These are phyloP conservation scores for Schizosaccharomyces octosporus DNA, from an alignment of 805 yeast species.

Conservation along the genomic window DNA sequence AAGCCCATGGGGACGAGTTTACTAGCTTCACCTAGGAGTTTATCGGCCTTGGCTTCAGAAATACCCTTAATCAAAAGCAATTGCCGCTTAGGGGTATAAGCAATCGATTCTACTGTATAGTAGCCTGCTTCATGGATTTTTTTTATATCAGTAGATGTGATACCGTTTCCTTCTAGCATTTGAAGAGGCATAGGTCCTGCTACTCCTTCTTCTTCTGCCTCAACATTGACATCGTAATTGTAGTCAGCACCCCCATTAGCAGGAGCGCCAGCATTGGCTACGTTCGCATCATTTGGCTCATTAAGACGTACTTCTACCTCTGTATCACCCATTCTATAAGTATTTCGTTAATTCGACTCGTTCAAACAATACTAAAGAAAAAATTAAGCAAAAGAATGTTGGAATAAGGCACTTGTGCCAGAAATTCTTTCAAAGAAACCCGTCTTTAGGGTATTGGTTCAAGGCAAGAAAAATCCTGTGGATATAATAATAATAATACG, in stretches of 20 bases:
- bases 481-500: not conserved
- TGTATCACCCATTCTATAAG: not conserved
- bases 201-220: constrained; percentile 5
- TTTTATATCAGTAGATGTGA: constrained; percentile 48
- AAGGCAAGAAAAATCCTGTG: too few species aligned
- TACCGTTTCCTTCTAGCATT: constrained; percentile 43
- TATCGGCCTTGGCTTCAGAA: constrained; percentile 85
- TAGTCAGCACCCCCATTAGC: not conserved
- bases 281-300: not conserved
- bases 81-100: constrained; percentile 73
- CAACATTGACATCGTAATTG: not conserved
- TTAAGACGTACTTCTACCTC: not conserved
- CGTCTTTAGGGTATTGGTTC: too few species aligned
- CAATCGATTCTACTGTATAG: constrained; percentile 77
- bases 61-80: constrained; percentile 67
- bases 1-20: constrained; percentile 84
- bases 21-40: constrained; percentile 57
- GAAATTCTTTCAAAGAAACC: too few species aligned
- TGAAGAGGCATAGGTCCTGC: constrained; percentile 9
- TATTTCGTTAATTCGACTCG: not conserved
- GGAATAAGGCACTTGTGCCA: not conserved
- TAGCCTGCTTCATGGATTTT: constrained; percentile 64
- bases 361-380: not conserved
- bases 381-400: not conserved
- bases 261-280: not conserved